Percentiles rank a stretch among this genome's conserved stretches.
Evolutionary conservation across 306 rosid species (phyloP).

Genomic region (Rosa multiflora): DNA sequence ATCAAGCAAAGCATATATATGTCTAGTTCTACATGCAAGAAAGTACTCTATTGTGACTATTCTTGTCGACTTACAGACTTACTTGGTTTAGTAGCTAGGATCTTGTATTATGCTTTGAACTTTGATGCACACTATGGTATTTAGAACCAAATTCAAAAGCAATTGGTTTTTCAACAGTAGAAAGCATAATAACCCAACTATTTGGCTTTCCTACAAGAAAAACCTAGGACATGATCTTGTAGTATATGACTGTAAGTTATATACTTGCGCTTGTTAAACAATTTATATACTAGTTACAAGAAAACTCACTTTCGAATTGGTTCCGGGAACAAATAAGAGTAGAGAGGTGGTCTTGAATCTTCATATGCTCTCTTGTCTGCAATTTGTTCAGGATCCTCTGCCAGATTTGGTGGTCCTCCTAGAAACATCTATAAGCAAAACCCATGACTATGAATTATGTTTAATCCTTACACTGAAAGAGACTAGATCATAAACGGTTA

Average conservation of each 20-base stretch:
- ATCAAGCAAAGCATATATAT: background rate
- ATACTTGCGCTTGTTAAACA: background rate
- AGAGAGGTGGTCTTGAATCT: constrained; percentile 29
- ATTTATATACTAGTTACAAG: background rate
- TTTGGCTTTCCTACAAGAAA: background rate
- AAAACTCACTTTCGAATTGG: constrained; percentile 26
- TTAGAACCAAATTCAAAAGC: background rate
- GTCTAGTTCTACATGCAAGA: background rate
- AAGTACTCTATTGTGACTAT: background rate
- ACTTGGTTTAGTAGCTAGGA: background rate
- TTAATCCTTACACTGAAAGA: background rate
- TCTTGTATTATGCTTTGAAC: background rate
- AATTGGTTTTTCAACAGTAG: background rate
- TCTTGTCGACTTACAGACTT: background rate
- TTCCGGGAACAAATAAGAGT: constrained; percentile 24
- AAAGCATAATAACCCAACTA: background rate
- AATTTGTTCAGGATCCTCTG: constrained; percentile 28
- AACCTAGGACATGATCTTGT: too few relatives aligned
- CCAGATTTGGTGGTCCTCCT: constrained; percentile 29
- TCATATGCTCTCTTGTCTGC: constrained; percentile 34
- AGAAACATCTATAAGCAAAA: constrained; percentile 26
- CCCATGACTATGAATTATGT: background rate
- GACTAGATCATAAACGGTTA: background rate
- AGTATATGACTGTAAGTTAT: background rate
- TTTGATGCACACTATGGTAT: background rate